Evolutionary conservation across 2,329 filamentous ascomycete genomes (phyloP).

Genomic region (Fusarium odoratissimum): DNA sequence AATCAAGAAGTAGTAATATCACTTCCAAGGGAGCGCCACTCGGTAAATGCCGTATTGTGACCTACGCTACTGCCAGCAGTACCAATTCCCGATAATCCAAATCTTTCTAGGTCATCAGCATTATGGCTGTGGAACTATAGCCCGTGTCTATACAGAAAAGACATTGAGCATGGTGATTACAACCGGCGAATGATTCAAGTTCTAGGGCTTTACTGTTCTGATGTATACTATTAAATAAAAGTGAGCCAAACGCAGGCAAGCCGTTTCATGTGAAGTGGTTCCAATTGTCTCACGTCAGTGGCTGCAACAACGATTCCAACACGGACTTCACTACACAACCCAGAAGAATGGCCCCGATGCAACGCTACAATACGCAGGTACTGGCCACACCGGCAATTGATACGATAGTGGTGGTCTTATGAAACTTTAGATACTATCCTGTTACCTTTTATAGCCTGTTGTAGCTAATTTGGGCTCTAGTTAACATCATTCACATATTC

Average conservation of each 20-base stretch:
- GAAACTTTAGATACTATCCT: neutral
- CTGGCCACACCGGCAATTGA: no score
- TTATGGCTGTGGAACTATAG: neutral
- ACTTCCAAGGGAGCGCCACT: neutral
- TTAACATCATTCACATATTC: neutral
- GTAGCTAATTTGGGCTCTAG: neutral
- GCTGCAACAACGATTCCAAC: neutral
- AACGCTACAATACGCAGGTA: neutral
- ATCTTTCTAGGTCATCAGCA: neutral
- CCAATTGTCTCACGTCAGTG: neutral
- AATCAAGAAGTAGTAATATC: neutral
- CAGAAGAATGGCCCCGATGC: neutral
- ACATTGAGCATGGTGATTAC: neutral
- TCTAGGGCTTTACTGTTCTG: neutral
- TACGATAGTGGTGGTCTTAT: no score
- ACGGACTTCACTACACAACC: neutral
- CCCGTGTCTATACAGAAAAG: neutral
- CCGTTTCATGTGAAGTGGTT: neutral
- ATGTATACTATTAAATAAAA: neutral
- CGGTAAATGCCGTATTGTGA: neutral
- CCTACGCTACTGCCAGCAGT: neutral
- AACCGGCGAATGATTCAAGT: neutral
- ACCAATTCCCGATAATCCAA: neutral
- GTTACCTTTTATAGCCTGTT: neutral
- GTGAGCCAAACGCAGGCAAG: neutral